Evolutionary conservation across 2,329 filamentous ascomycete genomes (phyloP), one percentile per base, ranked within the genome.

Genomic region (Myriosclerotinia duriaeana): DNA sequence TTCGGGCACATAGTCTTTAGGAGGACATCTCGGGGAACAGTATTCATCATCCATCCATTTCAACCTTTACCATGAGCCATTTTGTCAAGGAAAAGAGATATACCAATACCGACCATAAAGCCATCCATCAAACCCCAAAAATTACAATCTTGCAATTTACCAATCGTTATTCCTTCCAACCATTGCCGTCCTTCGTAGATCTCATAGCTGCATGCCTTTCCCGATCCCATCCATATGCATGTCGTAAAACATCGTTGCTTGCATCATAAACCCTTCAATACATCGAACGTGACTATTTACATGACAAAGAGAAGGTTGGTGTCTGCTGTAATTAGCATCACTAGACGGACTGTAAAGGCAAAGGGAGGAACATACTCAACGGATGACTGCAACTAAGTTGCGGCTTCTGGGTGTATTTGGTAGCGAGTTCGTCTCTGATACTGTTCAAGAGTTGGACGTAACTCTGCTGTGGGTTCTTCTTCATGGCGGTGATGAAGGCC

Each of bases 351-450:
- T 60, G 4, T 30, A 44, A 50, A 30, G 36, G 38, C 15, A 42
- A 42, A 44, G 54, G 15, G 8, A 22, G 36, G 14, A 12, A 62
- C 74, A 67, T 87, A 97, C 94, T 93, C 75, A 99, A 82, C 46
- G 95, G 95, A 79, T 99, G 95, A 78, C 93, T 97, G 81, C 92
- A 94, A 76, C 93, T 97, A 71, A 99, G 82, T 82, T 99, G 95
- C 63, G 95, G 95, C 81, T 97, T 97, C 80, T 99, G 95, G 11
- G 85, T 84, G 78, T 99, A 99, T 78, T 96, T 95, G 50, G 86
- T 86, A 71, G 90, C 82, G 67, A 99, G 83, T 75, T 97, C 89
- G 66, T 97, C 93, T 67, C 95, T 91, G 75, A 99, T 93, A 78
- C 89, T 97, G 83, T 97, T 98, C 72, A 99, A 85, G 67, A 99